Percentiles rank a stretch among this genome's conserved stretches.
Conservation (phyloP, 208 protist genomes). For the Leishmania arabica region DNA sequence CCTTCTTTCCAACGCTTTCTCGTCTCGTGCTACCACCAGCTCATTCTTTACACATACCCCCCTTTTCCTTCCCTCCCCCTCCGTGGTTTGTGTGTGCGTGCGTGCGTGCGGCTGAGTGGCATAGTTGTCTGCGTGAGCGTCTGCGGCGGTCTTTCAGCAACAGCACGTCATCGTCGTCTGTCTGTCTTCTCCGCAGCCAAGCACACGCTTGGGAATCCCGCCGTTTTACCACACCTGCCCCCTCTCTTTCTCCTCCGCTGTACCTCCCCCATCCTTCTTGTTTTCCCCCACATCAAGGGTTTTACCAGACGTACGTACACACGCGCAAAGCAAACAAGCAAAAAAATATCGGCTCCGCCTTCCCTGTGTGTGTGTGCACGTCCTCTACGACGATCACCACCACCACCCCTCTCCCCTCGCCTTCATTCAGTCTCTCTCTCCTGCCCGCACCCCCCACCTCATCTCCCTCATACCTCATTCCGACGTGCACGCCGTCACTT, state of each 20-base stretch:
- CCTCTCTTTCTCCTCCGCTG: too few relatives aligned
- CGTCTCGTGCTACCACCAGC: not conserved
- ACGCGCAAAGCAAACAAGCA: not conserved
- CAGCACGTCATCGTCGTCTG: not conserved
- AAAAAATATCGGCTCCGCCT: not conserved
- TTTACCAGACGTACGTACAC: not conserved
- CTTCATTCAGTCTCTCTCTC: not conserved
- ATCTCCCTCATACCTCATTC: not conserved
- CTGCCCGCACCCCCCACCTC: not conserved
- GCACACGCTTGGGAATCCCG: not conserved
- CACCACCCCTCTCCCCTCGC: too few relatives aligned
- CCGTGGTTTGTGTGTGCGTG: not conserved
- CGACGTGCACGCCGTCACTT: not conserved
- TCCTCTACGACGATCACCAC: not conserved
- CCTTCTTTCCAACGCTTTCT: conserved; percentile 6
- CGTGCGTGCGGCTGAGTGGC: not conserved
- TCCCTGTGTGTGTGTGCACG: not conserved
- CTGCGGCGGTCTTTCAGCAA: not conserved
- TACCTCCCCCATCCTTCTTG: not conserved
- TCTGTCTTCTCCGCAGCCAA: not conserved
- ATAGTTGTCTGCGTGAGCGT: not conserved
- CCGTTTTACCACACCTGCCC: not conserved
- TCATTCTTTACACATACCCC: not conserved
- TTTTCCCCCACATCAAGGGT: not conserved
- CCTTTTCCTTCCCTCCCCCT: not conserved